phyloP scores from a whole-genome alignment of 1,284 basidiomycete species.

The Malassezia vespertilionis region DNA sequence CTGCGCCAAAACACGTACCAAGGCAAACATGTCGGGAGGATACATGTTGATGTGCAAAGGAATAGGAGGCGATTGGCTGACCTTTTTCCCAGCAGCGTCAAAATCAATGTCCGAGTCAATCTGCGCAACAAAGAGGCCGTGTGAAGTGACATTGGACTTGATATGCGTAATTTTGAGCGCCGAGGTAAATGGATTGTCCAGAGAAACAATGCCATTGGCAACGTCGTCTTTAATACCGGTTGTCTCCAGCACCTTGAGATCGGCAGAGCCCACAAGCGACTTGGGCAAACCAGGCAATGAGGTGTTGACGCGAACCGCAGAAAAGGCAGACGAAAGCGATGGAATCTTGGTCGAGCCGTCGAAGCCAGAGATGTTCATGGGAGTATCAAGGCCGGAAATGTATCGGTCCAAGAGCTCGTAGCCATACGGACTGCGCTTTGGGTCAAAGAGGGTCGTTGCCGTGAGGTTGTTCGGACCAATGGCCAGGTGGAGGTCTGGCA shows the following conservation, averaged over 20 bases:
- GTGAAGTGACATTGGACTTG: slow-evolving; percentile 57
- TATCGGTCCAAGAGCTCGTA: slow-evolving; percentile 61
- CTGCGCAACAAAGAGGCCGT: slow-evolving; percentile 58
- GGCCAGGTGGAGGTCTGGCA: slow-evolving; percentile 33
- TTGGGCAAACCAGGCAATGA: slow-evolving; percentile 58
- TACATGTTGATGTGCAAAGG: slow-evolving; percentile 62
- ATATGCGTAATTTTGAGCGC: slow-evolving; percentile 57
- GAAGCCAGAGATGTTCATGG: slow-evolving; percentile 51
- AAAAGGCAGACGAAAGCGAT: slow-evolving; percentile 58
- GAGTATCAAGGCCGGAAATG: slow-evolving; percentile 52
- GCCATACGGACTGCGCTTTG: slow-evolving; percentile 59
- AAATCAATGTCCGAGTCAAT: slow-evolving; percentile 58
- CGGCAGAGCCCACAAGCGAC: slow-evolving; percentile 55
- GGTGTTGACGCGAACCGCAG: slow-evolving; percentile 56
- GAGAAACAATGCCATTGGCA: slow-evolving; percentile 58
- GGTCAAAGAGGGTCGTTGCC: slow-evolving; percentile 49
- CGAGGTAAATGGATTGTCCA: slow-evolving; percentile 62
- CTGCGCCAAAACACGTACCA: slow-evolving; percentile 59
- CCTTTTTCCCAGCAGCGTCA: slow-evolving; percentile 53
- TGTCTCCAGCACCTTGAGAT: slow-evolving; percentile 56
- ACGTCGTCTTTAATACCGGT: slow-evolving; percentile 60
- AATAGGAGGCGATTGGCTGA: slow-evolving; percentile 56
- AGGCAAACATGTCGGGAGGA: slow-evolving; percentile 60
- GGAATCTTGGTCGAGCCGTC: slow-evolving; percentile 56
- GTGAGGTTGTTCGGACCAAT: slow-evolving; percentile 36